Evolutionary conservation across 225 moss, liverwort and hornwort species (phyloP).

Genomic region (Rhytidiadelphus loreus): DNA sequence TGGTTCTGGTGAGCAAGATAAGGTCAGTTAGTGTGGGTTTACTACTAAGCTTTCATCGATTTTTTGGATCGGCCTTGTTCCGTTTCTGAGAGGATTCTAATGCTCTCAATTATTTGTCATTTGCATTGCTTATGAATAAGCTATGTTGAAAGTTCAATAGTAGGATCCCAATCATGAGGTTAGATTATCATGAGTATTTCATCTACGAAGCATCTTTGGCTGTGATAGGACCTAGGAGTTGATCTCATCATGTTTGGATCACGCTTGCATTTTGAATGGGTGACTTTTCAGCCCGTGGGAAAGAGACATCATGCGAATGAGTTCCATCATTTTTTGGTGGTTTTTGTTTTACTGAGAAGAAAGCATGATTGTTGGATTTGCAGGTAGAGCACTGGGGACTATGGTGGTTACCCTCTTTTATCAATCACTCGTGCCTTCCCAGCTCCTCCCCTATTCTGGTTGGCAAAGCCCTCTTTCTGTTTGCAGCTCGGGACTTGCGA

Average conservation of each 20-base stretch:
- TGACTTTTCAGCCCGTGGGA: neutral
- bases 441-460: conserved; percentile 60
- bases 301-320: neutral
- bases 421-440: conserved; percentile 90
- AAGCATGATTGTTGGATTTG: neutral
- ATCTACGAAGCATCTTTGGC: neutral
- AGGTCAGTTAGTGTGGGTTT: neutral
- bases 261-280: neutral
- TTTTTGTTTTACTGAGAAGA: neutral
- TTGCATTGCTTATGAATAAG: neutral
- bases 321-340: neutral
- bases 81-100: neutral
- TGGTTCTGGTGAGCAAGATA: neutral
- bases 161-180: neutral
- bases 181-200: neutral
- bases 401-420: conserved; percentile 78
- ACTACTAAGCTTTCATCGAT: neutral
- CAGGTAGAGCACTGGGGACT: conserved; percentile 64
- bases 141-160: neutral
- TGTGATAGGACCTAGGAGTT: neutral
- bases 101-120: neutral
- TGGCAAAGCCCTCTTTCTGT: conserved; percentile 68
- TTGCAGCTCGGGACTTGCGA: conserved; percentile 66
- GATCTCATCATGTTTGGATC: neutral
- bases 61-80: neutral